Evolutionary conservation across 345 rosid genomes (phyloP), one percentile per base, ranked within the genome.

Genomic region (Kandelia obovata): DNA sequence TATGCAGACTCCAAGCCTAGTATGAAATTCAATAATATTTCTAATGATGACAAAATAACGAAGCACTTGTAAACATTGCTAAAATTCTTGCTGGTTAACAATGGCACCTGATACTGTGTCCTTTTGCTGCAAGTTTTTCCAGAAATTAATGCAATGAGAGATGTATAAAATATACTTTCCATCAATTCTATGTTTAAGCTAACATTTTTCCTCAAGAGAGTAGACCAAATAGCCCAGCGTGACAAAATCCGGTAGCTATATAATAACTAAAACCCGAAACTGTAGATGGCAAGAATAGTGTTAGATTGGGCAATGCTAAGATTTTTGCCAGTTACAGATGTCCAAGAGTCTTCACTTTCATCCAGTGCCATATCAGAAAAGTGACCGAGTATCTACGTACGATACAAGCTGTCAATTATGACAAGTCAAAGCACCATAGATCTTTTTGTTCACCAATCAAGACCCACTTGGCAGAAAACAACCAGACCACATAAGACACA

Each of bases 391-490:
- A 49, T 60, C 49, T 16, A 43, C 25, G 17, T 3, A 21, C 1
- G 37, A 68, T 60, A 34, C 57, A 71, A 62, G 66, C 58, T n/a
- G 19, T 61, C 64, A 82, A 27, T 43, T 58, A 47, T 17, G 61
- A 69, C 71, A 57, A 64, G 78, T 73, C 80, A 80, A 80, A 71
- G 61, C 69, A 28, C 17, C 26, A 19, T 28, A 49, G 57, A 39
- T 67, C 58, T 63, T 37, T 61, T 34, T 35, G 43, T 46, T 71
- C 74, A 62, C 52, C 8, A 28, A 58, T 32, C 61, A 49, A 63
- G 68, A 71, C 74, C 81, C 75, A 66, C 79, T 73, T 64, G 71
- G 70, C 53, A 66, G 77, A 69, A 75, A 69, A 58, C 49, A 62
- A 75, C 49, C 68, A 69, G 62, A 53, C 70, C 46, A 37, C 30